These are phyloP conservation scores for Mycena alexandri DNA, from an alignment of 768 basidiomycete genomes.

Conservation along the genomic window DNA sequence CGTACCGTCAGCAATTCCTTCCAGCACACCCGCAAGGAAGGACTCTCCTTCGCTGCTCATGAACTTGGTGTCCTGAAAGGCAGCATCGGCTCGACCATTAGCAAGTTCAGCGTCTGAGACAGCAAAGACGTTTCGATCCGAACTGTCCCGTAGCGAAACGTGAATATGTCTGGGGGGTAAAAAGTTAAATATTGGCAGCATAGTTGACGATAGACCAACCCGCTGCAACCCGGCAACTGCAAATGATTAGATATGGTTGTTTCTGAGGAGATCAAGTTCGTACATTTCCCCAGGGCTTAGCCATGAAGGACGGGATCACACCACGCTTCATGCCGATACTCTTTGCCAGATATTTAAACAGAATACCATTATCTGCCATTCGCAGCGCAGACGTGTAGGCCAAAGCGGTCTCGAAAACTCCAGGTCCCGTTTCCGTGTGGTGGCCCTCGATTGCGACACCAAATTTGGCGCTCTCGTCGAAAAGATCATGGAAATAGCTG, in stretches of 20 bases:
- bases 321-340: conserved; percentile 91
- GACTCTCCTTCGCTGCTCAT: conserved; percentile 87
- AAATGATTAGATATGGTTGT: conserved; percentile 16
- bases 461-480: conserved; percentile 80
- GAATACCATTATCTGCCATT: conserved; percentile 92
- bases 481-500: conserved; percentile 87
- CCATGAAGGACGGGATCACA: conserved; percentile 97
- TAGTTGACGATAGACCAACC: conserved; percentile 59
- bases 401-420: conserved; percentile 88
- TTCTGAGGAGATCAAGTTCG: conserved; percentile 40
- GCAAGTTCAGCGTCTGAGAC: conserved; percentile 70
- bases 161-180: conserved; percentile 80
- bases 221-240: conserved; percentile 95
- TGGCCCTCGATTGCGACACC: conserved; percentile 89
- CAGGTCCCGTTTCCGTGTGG: conserved; percentile 94
- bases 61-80: conserved; percentile 85
- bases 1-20: conserved; percentile 90
- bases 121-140: conserved; percentile 87
- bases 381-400: conserved; percentile 83
- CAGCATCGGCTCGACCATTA: conserved; percentile 75
- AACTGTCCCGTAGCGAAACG: conserved; percentile 80
- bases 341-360: conserved; percentile 95
- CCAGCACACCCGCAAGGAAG: conserved; percentile 94
- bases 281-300: conserved; percentile 95
- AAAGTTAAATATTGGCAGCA: conserved; percentile 10